Base-by-base conservation (phyloP, 2,329 filamentous ascomycete genomes). In the Penicillium sp. region DNA sequence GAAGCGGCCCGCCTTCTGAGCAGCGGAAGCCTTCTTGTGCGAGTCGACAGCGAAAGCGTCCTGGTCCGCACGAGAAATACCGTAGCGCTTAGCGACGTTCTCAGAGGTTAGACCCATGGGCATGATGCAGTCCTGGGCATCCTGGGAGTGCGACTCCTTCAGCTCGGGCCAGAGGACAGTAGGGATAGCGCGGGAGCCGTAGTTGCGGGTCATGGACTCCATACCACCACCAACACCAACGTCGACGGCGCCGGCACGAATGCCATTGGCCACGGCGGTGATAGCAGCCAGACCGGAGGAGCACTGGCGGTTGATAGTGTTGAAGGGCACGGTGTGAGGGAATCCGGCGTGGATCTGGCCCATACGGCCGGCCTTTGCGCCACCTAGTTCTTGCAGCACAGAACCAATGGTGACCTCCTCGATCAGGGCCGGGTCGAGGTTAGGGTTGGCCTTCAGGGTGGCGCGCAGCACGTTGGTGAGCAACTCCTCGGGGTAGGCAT, bases 191-290 rank as follows among this genome's bases (percentile, higher is more conserved):
- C 85, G 79, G 21, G 79, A 84, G 45, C 87, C 91, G 73, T 97
- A 97, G 75, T 96, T 96, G 59, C 88, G 78, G 58, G 90, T 96
- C 92, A 97, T 97, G 75, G 88, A 93, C 81, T 97, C 92, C 89
- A 95, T 96, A 24, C 92, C 92, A 2, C 89, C 92, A 8, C 86
- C 92, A 55, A 97, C 84, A 53, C 90, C 92, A 0, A 81, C 79
- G 55, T 86, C 82, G 45, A 93, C 88, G 61, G 84, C 82, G 1
- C 89, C 91, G 0, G 82, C 79, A n/a, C 84, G 82, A 62, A 97
- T 94, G 56, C 87, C 81, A 51, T 88, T 85, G 4, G 89, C 88
- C 3, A 96, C 79, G 12, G 80, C 76, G 1, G 90, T 87, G 44
- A 97, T 87, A 21, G 88, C 86, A 61, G 90, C 87, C 43, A 97